phyloP scores from a whole-genome alignment of 176 grass and related monocot genomes.

The Oryza australiensis region DNA sequence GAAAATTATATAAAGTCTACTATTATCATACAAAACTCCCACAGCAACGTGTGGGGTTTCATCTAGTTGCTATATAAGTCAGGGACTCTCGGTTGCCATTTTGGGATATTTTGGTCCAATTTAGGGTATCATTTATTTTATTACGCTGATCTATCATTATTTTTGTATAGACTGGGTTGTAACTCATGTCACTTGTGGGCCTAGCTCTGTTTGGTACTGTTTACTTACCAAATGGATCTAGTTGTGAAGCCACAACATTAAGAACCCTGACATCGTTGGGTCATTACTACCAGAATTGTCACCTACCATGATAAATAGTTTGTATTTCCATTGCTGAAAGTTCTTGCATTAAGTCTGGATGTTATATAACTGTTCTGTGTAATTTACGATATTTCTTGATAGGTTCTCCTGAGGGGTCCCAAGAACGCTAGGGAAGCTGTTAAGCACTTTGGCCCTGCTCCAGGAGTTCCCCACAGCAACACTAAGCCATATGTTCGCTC shows the following conservation, averaged over 20 bases:
- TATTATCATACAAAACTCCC: too few relatives aligned
- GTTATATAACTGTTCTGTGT: neutral
- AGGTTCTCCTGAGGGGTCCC: constrained; percentile 71
- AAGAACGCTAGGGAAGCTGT: constrained; percentile 87
- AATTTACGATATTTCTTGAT: neutral
- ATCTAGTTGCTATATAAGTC: neutral
- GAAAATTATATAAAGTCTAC: too few relatives aligned
- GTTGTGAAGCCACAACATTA: neutral
- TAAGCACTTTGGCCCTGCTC: constrained; percentile 69
- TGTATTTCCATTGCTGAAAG: neutral
- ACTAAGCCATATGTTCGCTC: constrained; percentile 82
- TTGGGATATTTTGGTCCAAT: neutral
- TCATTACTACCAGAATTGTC: neutral
- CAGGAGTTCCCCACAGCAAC: constrained; percentile 77
- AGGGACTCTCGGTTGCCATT: neutral
- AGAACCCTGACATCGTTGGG: neutral
- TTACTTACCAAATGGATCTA: neutral
- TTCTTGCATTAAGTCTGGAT: neutral
- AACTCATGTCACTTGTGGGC: neutral
- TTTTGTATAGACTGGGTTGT: neutral
- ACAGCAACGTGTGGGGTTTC: too few relatives aligned
- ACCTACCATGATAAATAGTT: neutral
- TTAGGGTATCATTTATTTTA: neutral
- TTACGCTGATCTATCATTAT: neutral
- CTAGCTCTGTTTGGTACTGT: neutral